Base-by-base conservation (phyloP, 1,139 yeast genomes). In the Barnettozyma hawaiiensis region DNA sequence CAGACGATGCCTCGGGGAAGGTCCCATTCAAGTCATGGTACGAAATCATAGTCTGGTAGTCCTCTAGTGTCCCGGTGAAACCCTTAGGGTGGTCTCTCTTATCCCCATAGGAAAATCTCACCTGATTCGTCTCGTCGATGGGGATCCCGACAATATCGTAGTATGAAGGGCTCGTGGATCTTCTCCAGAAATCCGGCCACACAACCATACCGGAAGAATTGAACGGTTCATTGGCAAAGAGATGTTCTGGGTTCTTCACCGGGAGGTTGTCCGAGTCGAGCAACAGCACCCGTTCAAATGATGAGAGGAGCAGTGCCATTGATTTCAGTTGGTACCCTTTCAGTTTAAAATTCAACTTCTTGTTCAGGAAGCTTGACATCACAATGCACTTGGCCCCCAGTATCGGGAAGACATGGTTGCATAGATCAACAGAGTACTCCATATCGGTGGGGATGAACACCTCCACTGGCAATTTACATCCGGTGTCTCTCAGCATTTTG, bases 141-240 rank as follows among this genome's bases (percentile, higher is more conserved):
- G 62, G 53, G 4, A 73, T 60, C 10, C 72, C 80, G 1, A 85
- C 84, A 42, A 84, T 71, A 8, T 79, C 77, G 59, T 80, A 84
- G 57, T 69, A 85, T 28, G 61, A 60, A 2, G 92, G 94, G 7
- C 81, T 72, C 2, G 82, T 78, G 0, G 85, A 72, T 49, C 92
- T 68, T 51, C 73, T 70, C 95, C 95, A 85, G 59, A 76, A 82
- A 61, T 85, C 94, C 7, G 92, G 90, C 90, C 92, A 85, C 18
- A 80, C 64, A 8, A 85, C 71, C 65, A 81, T 69, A 2, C 89
- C 89, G 39, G 67, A 62, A 11, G 69, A 54, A 35, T 62, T 60
- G 61, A 70, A 85, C 10, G 84, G 74, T 27, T 71, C 73, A 46
- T 74, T 67, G 4, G 65, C 63, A 54, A 84, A 78, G 5, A 81